Base-by-base conservation (phyloP, 108 stramenopile species). In the Bacterosira constricta region DNA sequence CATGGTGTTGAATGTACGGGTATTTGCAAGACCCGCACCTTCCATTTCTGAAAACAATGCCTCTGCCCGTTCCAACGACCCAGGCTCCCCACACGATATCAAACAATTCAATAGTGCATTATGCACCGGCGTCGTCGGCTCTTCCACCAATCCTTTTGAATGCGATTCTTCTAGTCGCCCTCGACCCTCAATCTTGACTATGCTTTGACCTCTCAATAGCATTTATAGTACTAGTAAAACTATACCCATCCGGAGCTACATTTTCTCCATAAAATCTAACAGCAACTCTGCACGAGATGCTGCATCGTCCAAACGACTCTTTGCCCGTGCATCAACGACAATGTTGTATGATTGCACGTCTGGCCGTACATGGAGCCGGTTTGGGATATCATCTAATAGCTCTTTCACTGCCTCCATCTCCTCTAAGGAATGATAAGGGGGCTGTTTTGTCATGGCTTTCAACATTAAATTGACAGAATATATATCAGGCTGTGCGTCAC, bases 261-360 rank as follows among this genome's bases (percentile, higher is more conserved):
- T 35, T 37, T 71, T 47, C 10, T 70, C 60, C 88, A 92, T 86
- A 7, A 54, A 54, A 60, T 89, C 79, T 4, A 92, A 57, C 45
- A 89, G 25, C 39, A 42, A 60, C 66, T 92, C 83, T 11, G 88
- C 90, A 23, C 82, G 76, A n/a, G 51, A 18, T 1, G 81, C 80
- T 8, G 76, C 83, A 44, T 83, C 83, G 8, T 58, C 62, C 32
- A 59, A 36, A 17, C 70, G 56, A 55, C 86, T 87, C 57, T 89
- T 89, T 17, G 84, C 83, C 86, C 84, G 72, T n/a, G 83, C 81
- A 29, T 75, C 52, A 18, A 88, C 63, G 6, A 85, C 63, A 8
- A 79, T 55, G 47, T 88, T 88, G 80, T 79, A 88, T 4, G 83
- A 83, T 44, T 81, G 73, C 5, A 53, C 67, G 57, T 63, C 80